Base-by-base conservation (phyloP, 1,284 basidiomycete species). In the Fistulinella staudtii region DNA sequence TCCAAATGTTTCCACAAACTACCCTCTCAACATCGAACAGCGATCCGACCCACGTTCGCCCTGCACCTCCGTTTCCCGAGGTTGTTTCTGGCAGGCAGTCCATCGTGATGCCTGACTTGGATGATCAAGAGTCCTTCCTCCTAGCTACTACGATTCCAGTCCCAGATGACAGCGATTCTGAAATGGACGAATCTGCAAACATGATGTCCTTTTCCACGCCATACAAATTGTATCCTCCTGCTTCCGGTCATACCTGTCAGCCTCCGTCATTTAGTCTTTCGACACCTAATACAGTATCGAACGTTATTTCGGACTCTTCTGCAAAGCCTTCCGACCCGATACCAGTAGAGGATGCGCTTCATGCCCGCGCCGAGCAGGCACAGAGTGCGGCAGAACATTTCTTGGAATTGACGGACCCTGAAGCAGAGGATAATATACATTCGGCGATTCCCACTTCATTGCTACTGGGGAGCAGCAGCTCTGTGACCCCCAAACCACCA, bases 281-380 rank as follows among this genome's bases (percentile, higher is more conserved):
- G 13, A 76, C 70, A 47, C 72, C 70, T 8, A 64, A 64, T 49
- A 63, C 68, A 13, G 61, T 73, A 21, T 78, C 78, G 4, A 82
- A 80, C 54, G 69, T 79, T 3, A 59, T 82, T 35, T 84, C 81
- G 0, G 74, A 76, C 5, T 77, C 78, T 3, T 59, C 73, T 8
- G 62, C 60, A 20, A 73, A 73, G 45, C 65, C 69, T 35, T 57
- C 59, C 14, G 54, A 58, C 33, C 7, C 25, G 21, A 61, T 67
- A 22, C 72, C 86, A 13, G 77, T 91, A 1, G 90, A 93, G 57
- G 90, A 93, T 59, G 88, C 85, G 24, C 67, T 92, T 52, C 78
- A 82, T 36, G 89, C 88, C 2, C 80, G 89, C 47, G 91, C 90
- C 3, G 87, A 88, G 52, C 91, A 93, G 60, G 92, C 90, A 0